phyloP scores from a whole-genome alignment of 1,284 basidiomycete species.

The Rhodofomes roseus region DNA sequence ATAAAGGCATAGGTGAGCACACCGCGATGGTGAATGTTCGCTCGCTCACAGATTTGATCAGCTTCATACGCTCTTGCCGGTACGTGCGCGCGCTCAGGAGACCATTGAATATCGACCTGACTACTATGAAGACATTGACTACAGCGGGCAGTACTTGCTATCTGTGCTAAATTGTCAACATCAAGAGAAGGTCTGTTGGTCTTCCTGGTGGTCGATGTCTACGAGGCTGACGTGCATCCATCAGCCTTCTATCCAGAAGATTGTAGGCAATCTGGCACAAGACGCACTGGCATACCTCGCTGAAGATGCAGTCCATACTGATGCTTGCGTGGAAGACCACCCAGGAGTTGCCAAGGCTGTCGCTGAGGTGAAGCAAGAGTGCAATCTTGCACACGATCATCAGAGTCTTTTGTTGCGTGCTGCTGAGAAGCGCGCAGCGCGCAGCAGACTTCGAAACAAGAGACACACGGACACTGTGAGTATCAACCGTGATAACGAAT shows the following conservation, averaged over 20 bases:
- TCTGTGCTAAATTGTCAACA: slow-evolving; percentile 84
- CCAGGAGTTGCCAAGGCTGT: slow-evolving; percentile 45
- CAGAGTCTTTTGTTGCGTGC: slow-evolving; percentile 41
- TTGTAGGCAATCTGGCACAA: slow-evolving; percentile 71
- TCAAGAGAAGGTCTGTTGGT: slow-evolving; percentile 75
- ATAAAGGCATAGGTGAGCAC: slow-evolving; percentile 62
- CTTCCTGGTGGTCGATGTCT: slow-evolving; percentile 8
- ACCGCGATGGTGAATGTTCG: neutral
- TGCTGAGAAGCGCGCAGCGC: slow-evolving; percentile 35
- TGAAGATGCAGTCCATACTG: slow-evolving; percentile 61
- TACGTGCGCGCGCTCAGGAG: slow-evolving; percentile 26
- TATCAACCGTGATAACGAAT: neutral
- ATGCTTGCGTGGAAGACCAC: slow-evolving; percentile 48
- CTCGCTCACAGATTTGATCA: slow-evolving; percentile 15
- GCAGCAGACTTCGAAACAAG: slow-evolving; percentile 40
- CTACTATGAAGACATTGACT: slow-evolving; percentile 53
- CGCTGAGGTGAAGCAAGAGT: slow-evolving; percentile 44
- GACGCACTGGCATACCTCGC: slow-evolving; percentile 60
- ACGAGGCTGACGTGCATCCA: neutral
- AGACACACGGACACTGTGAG: slow-evolving; percentile 50
- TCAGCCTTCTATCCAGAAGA: slow-evolving; percentile 88
- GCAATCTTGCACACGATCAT: slow-evolving; percentile 42
- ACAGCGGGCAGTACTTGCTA: slow-evolving; percentile 63
- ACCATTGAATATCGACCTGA: neutral
- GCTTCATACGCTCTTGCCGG: slow-evolving; percentile 65